Evolutionary conservation across 1,284 basidiomycete species (phyloP).

Genomic region (Kalmanozyma brasiliensis): DNA sequence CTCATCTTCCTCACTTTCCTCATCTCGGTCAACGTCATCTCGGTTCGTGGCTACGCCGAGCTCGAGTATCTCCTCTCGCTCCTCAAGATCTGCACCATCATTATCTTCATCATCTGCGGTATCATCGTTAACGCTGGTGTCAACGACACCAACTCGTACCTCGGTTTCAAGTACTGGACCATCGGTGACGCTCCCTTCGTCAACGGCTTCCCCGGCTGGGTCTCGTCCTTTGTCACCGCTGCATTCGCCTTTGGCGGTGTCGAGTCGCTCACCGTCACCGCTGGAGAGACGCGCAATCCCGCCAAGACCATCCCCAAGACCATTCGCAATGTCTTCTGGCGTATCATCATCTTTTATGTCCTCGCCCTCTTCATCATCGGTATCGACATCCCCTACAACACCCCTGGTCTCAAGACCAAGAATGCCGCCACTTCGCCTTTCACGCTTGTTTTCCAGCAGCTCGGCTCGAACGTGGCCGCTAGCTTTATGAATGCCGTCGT

Average conservation of each 20-base stretch:
- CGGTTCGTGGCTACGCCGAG: conserved; percentile 78
- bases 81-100: conserved; percentile 42
- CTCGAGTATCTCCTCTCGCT: conserved; percentile 64
- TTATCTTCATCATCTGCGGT: conserved; percentile 42
- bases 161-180: conserved; percentile 61
- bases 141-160: conserved; percentile 35
- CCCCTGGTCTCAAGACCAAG: conserved; percentile 40
- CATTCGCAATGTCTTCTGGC: conserved; percentile 75
- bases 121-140: conserved; percentile 53
- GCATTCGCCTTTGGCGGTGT: conserved; percentile 74
- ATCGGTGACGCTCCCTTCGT: conserved; percentile 71
- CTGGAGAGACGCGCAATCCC: conserved; percentile 54
- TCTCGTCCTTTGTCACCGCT: conserved; percentile 78
- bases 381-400: conserved; percentile 70
- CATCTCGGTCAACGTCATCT: conserved; percentile 64
- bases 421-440: conserved; percentile 43
- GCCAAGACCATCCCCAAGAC: conserved; percentile 51
- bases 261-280: conserved; percentile 71
- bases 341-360: conserved; percentile 72
- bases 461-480: conserved; percentile 69
- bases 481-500: conserved; percentile 79
- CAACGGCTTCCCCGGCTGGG: conserved; percentile 62
- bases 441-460: conserved; percentile 66
- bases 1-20: conserved; percentile 70
- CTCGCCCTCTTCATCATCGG: conserved; percentile 73